A percentile compares a stretch with the other conserved stretches of the same genome.
Evolutionary conservation across 768 basidiomycete species (phyloP).

Genomic region (Rubroboletus satanas): DNA sequence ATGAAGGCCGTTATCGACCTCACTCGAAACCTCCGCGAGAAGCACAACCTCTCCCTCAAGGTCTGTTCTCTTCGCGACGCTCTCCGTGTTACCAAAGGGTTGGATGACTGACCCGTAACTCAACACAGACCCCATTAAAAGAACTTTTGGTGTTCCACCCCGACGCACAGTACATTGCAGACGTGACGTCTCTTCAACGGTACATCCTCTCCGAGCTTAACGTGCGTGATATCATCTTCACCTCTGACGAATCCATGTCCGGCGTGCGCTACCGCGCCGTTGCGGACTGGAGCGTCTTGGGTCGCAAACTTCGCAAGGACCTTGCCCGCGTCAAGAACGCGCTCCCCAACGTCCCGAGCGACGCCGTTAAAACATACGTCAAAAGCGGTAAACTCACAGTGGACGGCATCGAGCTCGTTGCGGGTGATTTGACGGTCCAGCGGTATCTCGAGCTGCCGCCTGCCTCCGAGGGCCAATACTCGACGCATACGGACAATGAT

Average conservation of each 20-base stretch:
- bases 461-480: slow-evolving; percentile 56
- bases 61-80: slow-evolving; percentile 38
- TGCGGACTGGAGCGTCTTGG: slow-evolving; percentile 94
- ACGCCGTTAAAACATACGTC: slow-evolving; percentile 75
- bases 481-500: slow-evolving; percentile 89
- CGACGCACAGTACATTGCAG: slow-evolving; percentile 75
- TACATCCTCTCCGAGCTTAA: slow-evolving; percentile 96
- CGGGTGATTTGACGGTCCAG: slow-evolving; percentile 89
- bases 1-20: slow-evolving; percentile 96
- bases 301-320: slow-evolving; percentile 91
- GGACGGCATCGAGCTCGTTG: slow-evolving; percentile 83
- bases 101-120: not conserved
- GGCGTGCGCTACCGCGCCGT: slow-evolving; percentile 88
- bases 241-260: slow-evolving; percentile 78
- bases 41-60: slow-evolving; percentile 84
- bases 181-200: slow-evolving; percentile 76
- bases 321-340: slow-evolving; percentile 84
- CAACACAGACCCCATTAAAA: slow-evolving; percentile 75
- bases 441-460: slow-evolving; percentile 83
- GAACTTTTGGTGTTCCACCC: slow-evolving; percentile 94
- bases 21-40: slow-evolving; percentile 83
- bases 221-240: slow-evolving; percentile 85
- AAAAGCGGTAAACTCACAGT: slow-evolving; percentile 74
- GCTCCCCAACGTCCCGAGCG: slow-evolving; percentile 75
- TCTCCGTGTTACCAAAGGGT: not conserved